These are phyloP conservation scores for Penicillium sp. DNA, from an alignment of 2,329 filamentous ascomycete genomes.

Conservation along the genomic window DNA sequence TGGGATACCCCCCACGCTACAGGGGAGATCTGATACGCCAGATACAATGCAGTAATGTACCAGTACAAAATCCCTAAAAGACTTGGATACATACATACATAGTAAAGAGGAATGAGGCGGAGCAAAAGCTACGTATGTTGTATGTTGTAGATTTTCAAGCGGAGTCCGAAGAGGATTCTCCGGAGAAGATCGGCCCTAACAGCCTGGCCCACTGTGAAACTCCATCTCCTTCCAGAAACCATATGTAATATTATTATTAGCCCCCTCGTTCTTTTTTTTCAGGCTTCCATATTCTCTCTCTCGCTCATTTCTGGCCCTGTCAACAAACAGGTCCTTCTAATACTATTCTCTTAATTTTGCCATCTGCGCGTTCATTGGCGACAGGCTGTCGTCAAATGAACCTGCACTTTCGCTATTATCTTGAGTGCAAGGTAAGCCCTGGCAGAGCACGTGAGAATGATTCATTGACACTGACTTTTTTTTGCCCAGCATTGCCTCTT, in stretches of 20 bases:
- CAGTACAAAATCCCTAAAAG: not conserved
- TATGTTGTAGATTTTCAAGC: not conserved
- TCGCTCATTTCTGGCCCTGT: not conserved
- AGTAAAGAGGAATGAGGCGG: not conserved
- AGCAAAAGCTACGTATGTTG: not conserved
- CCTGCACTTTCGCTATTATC: slow-evolving; percentile 65
- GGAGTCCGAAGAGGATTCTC: slow-evolving; percentile 17
- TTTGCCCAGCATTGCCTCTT: slow-evolving; percentile 44
- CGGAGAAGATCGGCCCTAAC: slow-evolving; percentile 23
- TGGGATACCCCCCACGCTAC: not conserved
- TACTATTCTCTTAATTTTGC: slow-evolving; percentile 5
- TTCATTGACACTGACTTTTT: not conserved
- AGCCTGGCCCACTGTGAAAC: slow-evolving; percentile 14
- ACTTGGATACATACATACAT: not conserved
- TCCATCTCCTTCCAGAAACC: slow-evolving; percentile 21
- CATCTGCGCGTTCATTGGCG: slow-evolving; percentile 75
- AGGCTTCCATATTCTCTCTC: slow-evolving; percentile 7
- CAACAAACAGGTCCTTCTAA: slow-evolving; percentile 6
- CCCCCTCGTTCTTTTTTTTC: slow-evolving; percentile 6
- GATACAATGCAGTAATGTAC: not conserved
- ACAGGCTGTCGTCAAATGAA: slow-evolving; percentile 90
- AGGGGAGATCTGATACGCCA: not conserved
- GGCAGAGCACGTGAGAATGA: slow-evolving; percentile 18
- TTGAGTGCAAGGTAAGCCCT: slow-evolving; percentile 53
- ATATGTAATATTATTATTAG: slow-evolving; percentile 1